Evolutionary conservation across 73 alveolate genomes (phyloP).

Genomic region (Durusdinium trenchii): DNA sequence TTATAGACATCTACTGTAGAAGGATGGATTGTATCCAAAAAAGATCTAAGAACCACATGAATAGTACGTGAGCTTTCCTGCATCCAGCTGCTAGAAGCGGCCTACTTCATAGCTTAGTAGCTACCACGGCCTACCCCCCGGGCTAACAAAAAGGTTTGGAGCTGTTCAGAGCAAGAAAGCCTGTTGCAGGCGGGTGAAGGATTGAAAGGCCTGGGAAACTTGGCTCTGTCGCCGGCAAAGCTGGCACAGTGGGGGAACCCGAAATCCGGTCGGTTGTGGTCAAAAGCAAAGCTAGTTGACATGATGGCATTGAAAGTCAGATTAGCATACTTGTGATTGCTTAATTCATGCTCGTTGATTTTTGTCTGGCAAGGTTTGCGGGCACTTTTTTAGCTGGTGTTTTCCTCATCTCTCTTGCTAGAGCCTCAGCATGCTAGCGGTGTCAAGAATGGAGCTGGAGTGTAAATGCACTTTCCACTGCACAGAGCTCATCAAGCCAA

Average conservation of each 20-base stretch:
- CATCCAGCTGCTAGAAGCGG: too few relatives aligned
- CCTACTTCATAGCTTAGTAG: too few relatives aligned
- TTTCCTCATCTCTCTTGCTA: conserved; percentile 45
- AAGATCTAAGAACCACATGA: too few relatives aligned
- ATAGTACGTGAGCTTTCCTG: too few relatives aligned
- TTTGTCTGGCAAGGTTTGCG: conserved; percentile 30
- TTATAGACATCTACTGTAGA: too few relatives aligned
- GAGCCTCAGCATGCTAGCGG: neutral
- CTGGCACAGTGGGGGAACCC: conserved; percentile 75
- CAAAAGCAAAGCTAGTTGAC: neutral
- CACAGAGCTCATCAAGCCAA: too few relatives aligned
- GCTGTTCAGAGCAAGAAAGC: too few relatives aligned
- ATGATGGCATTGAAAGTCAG: neutral
- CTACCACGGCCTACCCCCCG: too few relatives aligned
- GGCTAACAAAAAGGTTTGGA: too few relatives aligned
- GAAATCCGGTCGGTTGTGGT: neutral
- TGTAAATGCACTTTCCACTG: too few relatives aligned
- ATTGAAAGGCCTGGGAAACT: conserved; percentile 68
- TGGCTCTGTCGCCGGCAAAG: conserved; percentile 91
- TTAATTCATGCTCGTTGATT: neutral
- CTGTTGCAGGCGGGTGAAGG: conserved; percentile 71
- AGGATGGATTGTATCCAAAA: too few relatives aligned
- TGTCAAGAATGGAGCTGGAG: neutral
- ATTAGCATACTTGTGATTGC: too few relatives aligned
- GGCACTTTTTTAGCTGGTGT: conserved; percentile 71